A percentile compares a stretch with the other conserved stretches of the same genome.
Conservation (phyloP, 2,329 filamentous ascomycete genomes). For the Cadophora sp. region DNA sequence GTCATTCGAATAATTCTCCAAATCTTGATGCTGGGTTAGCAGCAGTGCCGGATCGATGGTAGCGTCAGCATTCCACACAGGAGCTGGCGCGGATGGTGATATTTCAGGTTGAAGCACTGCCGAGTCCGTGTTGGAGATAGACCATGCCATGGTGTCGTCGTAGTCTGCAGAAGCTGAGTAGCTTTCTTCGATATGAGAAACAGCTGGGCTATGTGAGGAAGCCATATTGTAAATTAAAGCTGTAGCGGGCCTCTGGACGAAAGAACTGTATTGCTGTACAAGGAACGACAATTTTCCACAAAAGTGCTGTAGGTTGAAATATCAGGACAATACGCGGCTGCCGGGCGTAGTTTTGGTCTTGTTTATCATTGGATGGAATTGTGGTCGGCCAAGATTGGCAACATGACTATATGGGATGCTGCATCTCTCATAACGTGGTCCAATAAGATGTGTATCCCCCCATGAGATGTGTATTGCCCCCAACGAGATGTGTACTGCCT, state of each 20-base stretch:
- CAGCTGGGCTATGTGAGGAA: slow-evolving; percentile 11
- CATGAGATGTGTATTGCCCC: slow-evolving; percentile 11
- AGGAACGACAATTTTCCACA: slow-evolving; percentile 9
- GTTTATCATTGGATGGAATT: slow-evolving; percentile 2
- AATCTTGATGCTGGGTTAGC: slow-evolving; percentile 11
- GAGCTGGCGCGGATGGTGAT: slow-evolving; percentile 12
- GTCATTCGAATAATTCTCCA: slow-evolving; percentile 14
- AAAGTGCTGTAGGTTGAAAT: slow-evolving; percentile 5
- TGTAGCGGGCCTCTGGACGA: slow-evolving; percentile 11
- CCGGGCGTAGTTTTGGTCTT: slow-evolving; percentile 12
- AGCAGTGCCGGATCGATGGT: slow-evolving; percentile 15
- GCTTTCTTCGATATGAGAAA: slow-evolving; percentile 6
- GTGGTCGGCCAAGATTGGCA: slow-evolving; percentile 10
- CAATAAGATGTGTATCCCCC: slow-evolving; percentile 15
- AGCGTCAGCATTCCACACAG: slow-evolving; percentile 13
- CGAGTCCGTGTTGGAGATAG: slow-evolving; percentile 16
- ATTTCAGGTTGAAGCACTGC: slow-evolving; percentile 10
- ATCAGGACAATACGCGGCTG: slow-evolving; percentile 11
- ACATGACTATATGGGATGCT: slow-evolving; percentile 11
- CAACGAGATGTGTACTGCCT: slow-evolving; percentile 12
- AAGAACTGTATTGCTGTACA: slow-evolving; percentile 9
- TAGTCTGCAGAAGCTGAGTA: slow-evolving; percentile 11
- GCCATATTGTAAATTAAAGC: slow-evolving; percentile 6
- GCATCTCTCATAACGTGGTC: slow-evolving; percentile 15
- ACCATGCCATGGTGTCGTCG: slow-evolving; percentile 13